Evolutionary conservation across 2,329 filamentous ascomycete genomes (phyloP), one percentile per base, ranked within the genome.

Genomic region (Ophiostoma australiae): DNA sequence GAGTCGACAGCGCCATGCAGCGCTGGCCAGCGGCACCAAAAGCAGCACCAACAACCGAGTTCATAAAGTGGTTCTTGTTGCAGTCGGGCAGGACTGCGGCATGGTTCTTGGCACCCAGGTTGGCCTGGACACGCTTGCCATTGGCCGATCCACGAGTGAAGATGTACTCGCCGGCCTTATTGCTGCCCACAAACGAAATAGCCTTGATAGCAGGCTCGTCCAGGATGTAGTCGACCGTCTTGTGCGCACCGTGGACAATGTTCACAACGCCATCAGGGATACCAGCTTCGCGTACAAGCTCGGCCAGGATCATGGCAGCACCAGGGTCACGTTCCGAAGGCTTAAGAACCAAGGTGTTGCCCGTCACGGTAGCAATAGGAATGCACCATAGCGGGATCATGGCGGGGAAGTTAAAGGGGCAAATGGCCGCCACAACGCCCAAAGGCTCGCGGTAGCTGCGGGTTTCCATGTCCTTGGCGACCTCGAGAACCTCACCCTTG

Each of bases 341-440:
- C 85, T 96, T 96, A 76, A 96, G 84, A 75, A 96, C 87, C 72
- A 93, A 84, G 17, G 91, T 94, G 83, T 96, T 96, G 69, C 92
- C 92, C 23, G 91, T 93, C 37, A 94, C 87, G 63, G 91, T 92
- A 67, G 92, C 92, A 76, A 95, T 91, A 55, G 92, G 92, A 73
- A 96, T 93, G 73, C 87, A 93, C 92, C 92, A 96, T n/a, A 96
- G 85, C 3, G 92, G 92, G 79, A 96, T 95, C 92, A 96, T 96
- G 76, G 92, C 92, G 63, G 92, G 92, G 82, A 95, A 95, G 84
- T 95, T 95, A 79, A 95, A 95, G 1, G 92, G 92, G 84, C 92
- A 95, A 76, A 95, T 95, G 72, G 92, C 91, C 72, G 91, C 91
- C 63, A 91, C 89, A 44, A 95, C 89, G 70, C 92, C 92, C 77